phyloP scores from a whole-genome alignment of 805 yeast species.

The Candida tibetensis region DNA sequence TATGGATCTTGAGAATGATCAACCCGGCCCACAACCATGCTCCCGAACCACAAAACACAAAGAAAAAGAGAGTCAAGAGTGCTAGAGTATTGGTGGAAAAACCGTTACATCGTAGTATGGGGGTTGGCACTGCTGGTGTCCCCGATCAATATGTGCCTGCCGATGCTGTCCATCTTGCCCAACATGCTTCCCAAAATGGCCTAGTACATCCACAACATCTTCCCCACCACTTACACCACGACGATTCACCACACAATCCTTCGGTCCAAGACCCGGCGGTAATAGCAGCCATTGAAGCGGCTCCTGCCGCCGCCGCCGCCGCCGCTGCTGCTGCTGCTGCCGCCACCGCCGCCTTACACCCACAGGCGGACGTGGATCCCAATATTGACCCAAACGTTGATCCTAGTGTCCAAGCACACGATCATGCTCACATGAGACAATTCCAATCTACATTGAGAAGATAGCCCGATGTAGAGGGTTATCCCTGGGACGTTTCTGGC shows the following conservation, averaged over 20 bases:
- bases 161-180: constrained; percentile 21
- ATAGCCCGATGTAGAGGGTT: too few relatives aligned
- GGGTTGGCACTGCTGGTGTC: constrained; percentile 25
- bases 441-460: constrained; percentile 7
- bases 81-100: constrained; percentile 43
- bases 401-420: constrained; percentile 42
- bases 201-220: constrained; percentile 21
- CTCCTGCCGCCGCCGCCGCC: constrained; percentile 26
- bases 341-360: constrained; percentile 25
- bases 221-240: constrained; percentile 25
- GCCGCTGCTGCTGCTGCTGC: constrained; percentile 30
- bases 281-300: constrained; percentile 40
- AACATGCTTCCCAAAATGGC: constrained; percentile 19
- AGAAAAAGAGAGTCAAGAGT: constrained; percentile 37
- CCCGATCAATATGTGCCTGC: constrained; percentile 22
- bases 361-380: constrained; percentile 38
- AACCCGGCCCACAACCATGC: constrained; percentile 46
- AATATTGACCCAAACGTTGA: constrained; percentile 45
- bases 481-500: too few relatives aligned
- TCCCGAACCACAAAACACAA: constrained; percentile 36
- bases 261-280: constrained; percentile 42
- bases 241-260: constrained; percentile 26
- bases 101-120: constrained; percentile 29
- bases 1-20: constrained; percentile 48
- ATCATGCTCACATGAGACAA: constrained; percentile 28